Evolutionary conservation across 116 monocot species (phyloP), one percentile per base, ranked within the genome.

Genomic region (Dioscorea cayenensis): DNA sequence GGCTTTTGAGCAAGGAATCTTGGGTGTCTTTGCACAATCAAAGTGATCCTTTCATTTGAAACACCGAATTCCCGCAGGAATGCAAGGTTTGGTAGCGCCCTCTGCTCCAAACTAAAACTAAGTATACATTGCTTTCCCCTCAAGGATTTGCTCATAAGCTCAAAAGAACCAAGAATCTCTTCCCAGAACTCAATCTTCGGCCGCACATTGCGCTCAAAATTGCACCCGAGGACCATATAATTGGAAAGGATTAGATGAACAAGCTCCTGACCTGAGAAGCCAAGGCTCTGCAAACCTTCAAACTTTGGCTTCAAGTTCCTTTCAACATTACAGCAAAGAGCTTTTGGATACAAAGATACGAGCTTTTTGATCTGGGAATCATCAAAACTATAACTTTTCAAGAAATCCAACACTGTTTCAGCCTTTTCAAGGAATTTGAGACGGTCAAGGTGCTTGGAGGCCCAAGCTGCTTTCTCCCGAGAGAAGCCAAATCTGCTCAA

Each of bases 181-280:
- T 36, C 6, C 72, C 72, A 72, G 50, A 62, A 72, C 16, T 20
- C 14, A 6, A 72, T 36, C 21, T 60, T 61, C 6, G 72, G 62
- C 4, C 20, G 19, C 4, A 50, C 22, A 28, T 6, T 37, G 36
- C 36, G 21, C 27, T 28, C 62, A 27, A 62, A 62, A 12, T 12
- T 62, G 36, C 28, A 1, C 2, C 3, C 0, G 62, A 72, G 38
- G n/a, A 36, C 22, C 5, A 23, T 7, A 9, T 21, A 8, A 23
- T 20, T 62, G 23, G 62, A 22, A 11, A 62, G 10, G 22, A 27
- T 20, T 2, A 27, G 25, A 5, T 62, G 25, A 11, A 9, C 12
- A 8, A 62, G 11, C 11, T 62, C 62, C 5, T 5, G 25, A 1
- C 62, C 23, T 11, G 62, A 27, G 23, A 62, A 19, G 10, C 55